Evolutionary conservation across 176 grass and related monocot species (phyloP).

Genomic region (Triticum aestivum): IWGSC_CS_RefSeq_v2.1 NC_057800.1:440101797-440102296

Average conservation of each 20-base stretch:
- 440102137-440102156: background rate
- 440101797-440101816: background rate
- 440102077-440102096: background rate
- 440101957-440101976: background rate
- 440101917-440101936: background rate
- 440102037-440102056: background rate
- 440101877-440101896: too few relatives aligned
- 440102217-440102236: slow-evolving; percentile 61
- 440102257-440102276: slow-evolving; percentile 61
- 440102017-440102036: slow-evolving; percentile 26
- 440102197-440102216: slow-evolving; percentile 46
- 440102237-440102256: slow-evolving; percentile 64
- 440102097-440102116: background rate
- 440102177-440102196: slow-evolving; percentile 29
- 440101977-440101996: background rate
- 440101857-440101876: too few relatives aligned
- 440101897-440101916: background rate
- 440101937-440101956: background rate
- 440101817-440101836: background rate
- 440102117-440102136: background rate
- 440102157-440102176: background rate
- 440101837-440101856: too few relatives aligned
- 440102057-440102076: background rate
- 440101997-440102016: background rate
- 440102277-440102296: slow-evolving; percentile 83